phyloP scores from a whole-genome alignment of 2,329 filamentous ascomycete species.

The Verticillium dahliae region DNA sequence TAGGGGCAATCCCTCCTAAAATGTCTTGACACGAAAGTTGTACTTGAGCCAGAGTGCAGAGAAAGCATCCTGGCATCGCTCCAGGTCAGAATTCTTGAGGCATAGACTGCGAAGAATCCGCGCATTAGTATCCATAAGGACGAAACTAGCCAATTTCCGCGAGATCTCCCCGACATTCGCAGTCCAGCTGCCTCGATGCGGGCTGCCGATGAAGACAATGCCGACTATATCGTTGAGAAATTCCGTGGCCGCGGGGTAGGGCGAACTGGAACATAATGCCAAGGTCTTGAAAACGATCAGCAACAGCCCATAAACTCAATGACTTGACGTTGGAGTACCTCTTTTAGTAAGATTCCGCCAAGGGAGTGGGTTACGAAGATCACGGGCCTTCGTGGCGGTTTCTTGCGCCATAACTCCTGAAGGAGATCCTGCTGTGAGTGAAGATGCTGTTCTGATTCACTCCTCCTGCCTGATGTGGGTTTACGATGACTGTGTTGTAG shows the following conservation, averaged over 20 bases:
- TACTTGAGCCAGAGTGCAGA: slow-evolving; percentile 10
- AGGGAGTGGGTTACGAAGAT: slow-evolving; percentile 12
- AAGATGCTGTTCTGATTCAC: slow-evolving; percentile 7
- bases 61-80: slow-evolving; percentile 12
- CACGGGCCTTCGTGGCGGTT: background rate
- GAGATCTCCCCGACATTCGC: slow-evolving; percentile 4
- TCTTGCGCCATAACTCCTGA: background rate
- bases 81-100: slow-evolving; percentile 9
- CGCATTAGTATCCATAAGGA: slow-evolving; percentile 5
- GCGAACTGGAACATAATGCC: background rate
- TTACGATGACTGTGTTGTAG: slow-evolving; percentile 9
- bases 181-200: slow-evolving; percentile 11
- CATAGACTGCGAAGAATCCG: slow-evolving; percentile 7
- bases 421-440: slow-evolving; percentile 8
- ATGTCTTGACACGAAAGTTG: slow-evolving; percentile 13
- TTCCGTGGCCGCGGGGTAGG: background rate
- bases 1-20: slow-evolving; percentile 12
- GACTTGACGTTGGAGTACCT: background rate
- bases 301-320: no score
- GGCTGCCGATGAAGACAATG: slow-evolving; percentile 12
- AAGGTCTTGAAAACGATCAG: background rate
- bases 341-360: slow-evolving; percentile 12
- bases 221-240: slow-evolving; percentile 5
- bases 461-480: background rate
- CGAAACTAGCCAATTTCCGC: background rate